Percentiles rank a stretch among this genome's conserved stretches.
phyloP scores from a whole-genome alignment of 176 grass and related monocot species.

The Dactylis glomerata region DNA sequence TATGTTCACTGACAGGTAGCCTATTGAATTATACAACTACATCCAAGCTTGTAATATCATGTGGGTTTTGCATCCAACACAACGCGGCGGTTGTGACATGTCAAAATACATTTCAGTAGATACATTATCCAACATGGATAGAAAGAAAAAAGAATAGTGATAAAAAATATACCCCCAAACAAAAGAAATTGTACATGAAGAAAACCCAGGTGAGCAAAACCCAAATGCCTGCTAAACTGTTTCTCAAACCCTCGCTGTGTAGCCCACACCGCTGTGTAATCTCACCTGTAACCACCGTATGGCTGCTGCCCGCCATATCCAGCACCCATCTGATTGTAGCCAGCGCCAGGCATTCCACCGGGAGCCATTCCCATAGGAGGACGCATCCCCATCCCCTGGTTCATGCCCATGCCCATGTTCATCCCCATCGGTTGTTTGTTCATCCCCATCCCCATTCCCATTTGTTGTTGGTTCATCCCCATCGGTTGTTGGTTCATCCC shows the following conservation, averaged over 20 bases:
- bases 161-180: constrained; percentile 43
- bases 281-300: constrained; percentile 89
- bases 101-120: constrained; percentile 36
- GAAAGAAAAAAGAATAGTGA: constrained; percentile 38
- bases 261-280: not conserved
- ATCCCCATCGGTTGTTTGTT: constrained; percentile 46
- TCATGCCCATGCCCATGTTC: constrained; percentile 50
- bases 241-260: not conserved
- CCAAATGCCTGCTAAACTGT: constrained; percentile 37
- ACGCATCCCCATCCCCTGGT: constrained; percentile 71
- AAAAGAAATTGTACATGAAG: constrained; percentile 37
- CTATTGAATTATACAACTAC: constrained; percentile 50
- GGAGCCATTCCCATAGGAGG: constrained; percentile 61
- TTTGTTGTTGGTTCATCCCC: constrained; percentile 32
- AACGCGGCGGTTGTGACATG: constrained; percentile 31
- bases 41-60: constrained; percentile 29
- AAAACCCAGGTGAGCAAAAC: constrained; percentile 41
- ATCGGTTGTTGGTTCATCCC: constrained; percentile 42
- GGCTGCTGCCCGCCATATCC: constrained; percentile 71
- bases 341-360: constrained; percentile 56
- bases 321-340: constrained; percentile 80
- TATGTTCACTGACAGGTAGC: constrained; percentile 14
- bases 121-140: constrained; percentile 54
- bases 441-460: constrained; percentile 52
- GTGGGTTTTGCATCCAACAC: constrained; percentile 35